Conservation (phyloP, 1,139 yeast genomes). For the Pichia sorboxylosa region DNA sequence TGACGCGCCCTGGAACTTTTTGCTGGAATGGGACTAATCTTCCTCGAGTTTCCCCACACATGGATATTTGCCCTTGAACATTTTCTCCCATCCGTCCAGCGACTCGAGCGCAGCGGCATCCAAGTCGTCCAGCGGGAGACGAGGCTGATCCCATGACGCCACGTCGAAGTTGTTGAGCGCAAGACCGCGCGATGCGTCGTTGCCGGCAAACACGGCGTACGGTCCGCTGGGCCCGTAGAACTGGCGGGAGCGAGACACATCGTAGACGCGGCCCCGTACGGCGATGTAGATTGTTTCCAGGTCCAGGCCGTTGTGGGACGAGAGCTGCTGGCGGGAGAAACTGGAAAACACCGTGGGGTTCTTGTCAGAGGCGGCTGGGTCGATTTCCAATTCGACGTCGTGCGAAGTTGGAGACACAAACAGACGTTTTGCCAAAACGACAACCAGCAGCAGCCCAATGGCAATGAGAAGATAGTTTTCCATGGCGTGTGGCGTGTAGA, state of each 20-base stretch:
- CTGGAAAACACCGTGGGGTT: conserved; percentile 66
- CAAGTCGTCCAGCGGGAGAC: conserved; percentile 60
- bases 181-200: conserved; percentile 90
- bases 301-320: conserved; percentile 70
- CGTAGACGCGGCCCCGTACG: conserved; percentile 75
- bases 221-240: conserved; percentile 98
- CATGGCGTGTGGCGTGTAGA: no score
- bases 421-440: conserved; percentile 9
- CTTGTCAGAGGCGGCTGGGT: conserved; percentile 11
- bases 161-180: conserved; percentile 86
- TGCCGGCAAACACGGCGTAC: conserved; percentile 89
- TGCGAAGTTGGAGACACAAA: no score
- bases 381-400: conserved; percentile 14
- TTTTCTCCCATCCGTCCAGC: conserved; percentile 76
- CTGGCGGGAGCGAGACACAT: conserved; percentile 67
- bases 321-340: conserved; percentile 67
- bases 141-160: conserved; percentile 52
- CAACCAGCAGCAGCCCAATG: no score
- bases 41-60: conserved; percentile 60
- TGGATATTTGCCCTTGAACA: conserved; percentile 68
- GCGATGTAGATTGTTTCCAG: conserved; percentile 72
- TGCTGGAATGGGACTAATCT: no score
- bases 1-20: no score
- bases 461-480: no score
- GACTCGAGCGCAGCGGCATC: conserved; percentile 51